A percentile compares a stretch with the other conserved stretches of the same genome.
These are phyloP conservation scores for Macrocybe gigantea DNA, from an alignment of 768 basidiomycete species.

Conservation along the genomic window DNA sequence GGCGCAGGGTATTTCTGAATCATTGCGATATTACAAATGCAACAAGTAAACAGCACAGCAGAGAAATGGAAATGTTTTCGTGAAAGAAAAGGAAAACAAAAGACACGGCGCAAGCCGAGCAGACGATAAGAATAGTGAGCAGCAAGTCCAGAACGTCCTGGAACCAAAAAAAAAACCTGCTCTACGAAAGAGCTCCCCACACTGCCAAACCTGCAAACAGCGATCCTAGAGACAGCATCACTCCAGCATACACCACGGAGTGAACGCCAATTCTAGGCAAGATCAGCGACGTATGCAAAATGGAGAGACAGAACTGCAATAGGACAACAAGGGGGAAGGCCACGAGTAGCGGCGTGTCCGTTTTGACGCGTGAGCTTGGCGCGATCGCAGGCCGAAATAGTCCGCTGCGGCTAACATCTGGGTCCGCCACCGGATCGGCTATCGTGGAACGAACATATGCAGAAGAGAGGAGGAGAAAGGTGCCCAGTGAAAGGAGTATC, in stretches of 20 bases:
- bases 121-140: not conserved
- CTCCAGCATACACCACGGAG: constrained; percentile 64
- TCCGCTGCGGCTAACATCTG: constrained; percentile 7
- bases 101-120: not conserved
- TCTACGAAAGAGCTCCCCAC: constrained; percentile 61
- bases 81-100: too few relatives aligned
- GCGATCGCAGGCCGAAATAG: constrained; percentile 1
- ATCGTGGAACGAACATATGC: constrained; percentile 55
- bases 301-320: constrained; percentile 48
- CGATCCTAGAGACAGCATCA: constrained; percentile 58
- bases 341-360: constrained; percentile 30
- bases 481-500: constrained; percentile 63
- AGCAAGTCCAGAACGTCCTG: not conserved
- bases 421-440: constrained; percentile 20
- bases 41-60: too few relatives aligned
- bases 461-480: constrained; percentile 55
- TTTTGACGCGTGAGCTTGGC: constrained; percentile 9
- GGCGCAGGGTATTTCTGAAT: too few relatives aligned
- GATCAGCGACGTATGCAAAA: constrained; percentile 62
- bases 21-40: too few relatives aligned
- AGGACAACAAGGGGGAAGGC: constrained; percentile 38
- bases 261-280: constrained; percentile 74
- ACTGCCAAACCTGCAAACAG: constrained; percentile 70
- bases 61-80: too few relatives aligned
- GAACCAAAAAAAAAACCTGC: not conserved